Evolutionary conservation across 768 basidiomycete species (phyloP).

Genomic region (Mycena olivaceomarginata): DNA sequence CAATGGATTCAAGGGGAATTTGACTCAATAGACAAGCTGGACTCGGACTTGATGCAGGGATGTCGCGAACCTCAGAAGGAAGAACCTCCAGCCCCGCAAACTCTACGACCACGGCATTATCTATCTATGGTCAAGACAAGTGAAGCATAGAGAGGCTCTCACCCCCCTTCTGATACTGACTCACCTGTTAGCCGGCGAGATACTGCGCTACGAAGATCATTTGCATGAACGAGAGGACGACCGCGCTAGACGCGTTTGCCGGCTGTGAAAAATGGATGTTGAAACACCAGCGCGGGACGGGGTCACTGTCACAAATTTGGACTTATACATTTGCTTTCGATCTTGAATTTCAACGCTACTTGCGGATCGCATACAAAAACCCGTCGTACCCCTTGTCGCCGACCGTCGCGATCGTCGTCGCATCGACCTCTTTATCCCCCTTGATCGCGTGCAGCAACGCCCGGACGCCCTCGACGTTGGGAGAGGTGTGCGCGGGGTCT

Average conservation of each 20-base stretch:
- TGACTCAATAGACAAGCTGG: background rate
- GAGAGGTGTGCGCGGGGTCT: constrained; percentile 58
- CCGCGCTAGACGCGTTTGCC: no score
- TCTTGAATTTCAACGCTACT: constrained; percentile 38
- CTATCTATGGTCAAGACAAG: background rate
- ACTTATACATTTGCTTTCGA: no score
- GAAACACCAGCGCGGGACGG: no score
- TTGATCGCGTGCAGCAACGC: constrained; percentile 66
- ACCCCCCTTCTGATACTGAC: background rate
- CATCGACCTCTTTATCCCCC: constrained; percentile 69
- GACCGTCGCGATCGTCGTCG: constrained; percentile 69
- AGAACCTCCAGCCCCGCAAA: background rate
- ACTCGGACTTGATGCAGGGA: background rate
- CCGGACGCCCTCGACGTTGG: constrained; percentile 67
- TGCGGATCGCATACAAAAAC: constrained; percentile 68
- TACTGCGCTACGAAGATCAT: no score
- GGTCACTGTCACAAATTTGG: no score
- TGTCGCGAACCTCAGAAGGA: background rate
- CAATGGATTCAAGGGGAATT: background rate
- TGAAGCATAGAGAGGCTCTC: background rate
- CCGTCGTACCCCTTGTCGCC: constrained; percentile 75
- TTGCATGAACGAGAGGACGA: no score
- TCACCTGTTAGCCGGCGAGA: background rate
- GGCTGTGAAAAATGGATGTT: no score
- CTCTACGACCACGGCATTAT: background rate